Conservation (phyloP, 176 grass and related monocot species). For the Puya raimondii region DNA sequence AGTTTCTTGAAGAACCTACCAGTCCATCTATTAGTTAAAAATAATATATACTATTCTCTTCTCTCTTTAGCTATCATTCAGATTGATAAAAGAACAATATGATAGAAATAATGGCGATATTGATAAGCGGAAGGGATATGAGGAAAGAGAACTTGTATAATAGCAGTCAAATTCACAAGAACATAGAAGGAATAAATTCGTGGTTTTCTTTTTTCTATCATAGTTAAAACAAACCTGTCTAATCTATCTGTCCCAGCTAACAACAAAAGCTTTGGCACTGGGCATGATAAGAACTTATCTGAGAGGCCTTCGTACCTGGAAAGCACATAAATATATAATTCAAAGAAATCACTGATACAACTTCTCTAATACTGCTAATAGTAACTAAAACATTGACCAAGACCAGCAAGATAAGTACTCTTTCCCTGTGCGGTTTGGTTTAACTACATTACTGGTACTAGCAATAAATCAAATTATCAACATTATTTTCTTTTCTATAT, state of each 20-base stretch:
- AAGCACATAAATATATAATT: constrained; percentile 20
- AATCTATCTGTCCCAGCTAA: constrained; percentile 96
- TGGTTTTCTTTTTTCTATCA: not conserved
- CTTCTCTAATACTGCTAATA: too few species aligned
- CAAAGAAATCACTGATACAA: constrained; percentile 10
- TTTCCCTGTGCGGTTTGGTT: too few species aligned
- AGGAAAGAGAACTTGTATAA: not conserved
- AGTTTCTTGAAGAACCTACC: not conserved
- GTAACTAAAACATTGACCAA: too few species aligned
- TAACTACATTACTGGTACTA: too few species aligned
- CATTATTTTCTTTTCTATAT: too few species aligned
- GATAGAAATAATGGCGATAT: too few species aligned
- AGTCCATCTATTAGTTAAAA: not conserved
- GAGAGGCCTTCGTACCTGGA: constrained; percentile 98
- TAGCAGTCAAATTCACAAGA: not conserved
- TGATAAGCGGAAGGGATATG: too few species aligned
- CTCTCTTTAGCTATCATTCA: too few species aligned
- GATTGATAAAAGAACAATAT: too few species aligned
- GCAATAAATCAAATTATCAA: too few species aligned
- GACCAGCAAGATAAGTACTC: too few species aligned
- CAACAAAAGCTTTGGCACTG: constrained; percentile 76
- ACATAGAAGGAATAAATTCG: not conserved
- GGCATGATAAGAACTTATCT: constrained; percentile 91
- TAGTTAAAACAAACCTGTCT: constrained; percentile 46
- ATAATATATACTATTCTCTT: not conserved